Conservation (phyloP, 164 flowering plant genomes). For the Platanus orientalis region DNA sequence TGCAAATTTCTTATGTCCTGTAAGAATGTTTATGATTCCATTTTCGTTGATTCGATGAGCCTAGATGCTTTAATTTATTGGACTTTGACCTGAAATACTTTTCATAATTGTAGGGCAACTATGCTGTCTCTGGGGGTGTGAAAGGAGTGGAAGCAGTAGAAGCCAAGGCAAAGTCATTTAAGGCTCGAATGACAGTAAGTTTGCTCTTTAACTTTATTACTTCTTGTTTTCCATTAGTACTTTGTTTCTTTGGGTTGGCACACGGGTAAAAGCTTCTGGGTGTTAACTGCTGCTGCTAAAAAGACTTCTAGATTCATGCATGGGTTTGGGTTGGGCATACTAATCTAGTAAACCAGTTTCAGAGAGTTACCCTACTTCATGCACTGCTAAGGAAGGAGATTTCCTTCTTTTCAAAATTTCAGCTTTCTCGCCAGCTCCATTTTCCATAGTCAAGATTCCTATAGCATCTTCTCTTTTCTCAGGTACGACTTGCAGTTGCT, state of each 20-base stretch:
- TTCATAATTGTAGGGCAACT: slow-evolving; percentile 63
- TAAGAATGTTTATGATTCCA: slow-evolving; percentile 28
- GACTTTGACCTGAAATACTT: slow-evolving; percentile 1
- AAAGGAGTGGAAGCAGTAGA: slow-evolving; percentile 93
- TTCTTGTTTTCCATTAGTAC: not conserved
- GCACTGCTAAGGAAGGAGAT: not conserved
- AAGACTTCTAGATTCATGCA: not conserved
- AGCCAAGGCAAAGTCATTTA: slow-evolving; percentile 95
- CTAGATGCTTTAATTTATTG: not conserved
- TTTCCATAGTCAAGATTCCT: not conserved
- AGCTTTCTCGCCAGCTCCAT: too few relatives aligned
- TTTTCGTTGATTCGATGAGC: not conserved
- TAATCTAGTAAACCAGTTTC: not conserved
- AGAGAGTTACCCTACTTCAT: not conserved
- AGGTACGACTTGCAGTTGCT: slow-evolving; percentile 99
- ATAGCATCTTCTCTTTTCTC: not conserved
- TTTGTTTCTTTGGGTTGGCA: not conserved
- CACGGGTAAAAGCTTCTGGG: too few relatives aligned
- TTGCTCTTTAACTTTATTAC: too few relatives aligned
- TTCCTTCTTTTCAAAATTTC: too few relatives aligned
- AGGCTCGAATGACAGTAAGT: slow-evolving; percentile 95
- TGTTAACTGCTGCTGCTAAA: not conserved
- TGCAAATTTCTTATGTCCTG: slow-evolving; percentile 92
- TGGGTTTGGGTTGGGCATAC: too few relatives aligned
- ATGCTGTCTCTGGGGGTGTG: slow-evolving; percentile 96